Base-by-base conservation (phyloP, 495 filamentous ascomycete genomes). In the Penicillium steckii region DNA sequence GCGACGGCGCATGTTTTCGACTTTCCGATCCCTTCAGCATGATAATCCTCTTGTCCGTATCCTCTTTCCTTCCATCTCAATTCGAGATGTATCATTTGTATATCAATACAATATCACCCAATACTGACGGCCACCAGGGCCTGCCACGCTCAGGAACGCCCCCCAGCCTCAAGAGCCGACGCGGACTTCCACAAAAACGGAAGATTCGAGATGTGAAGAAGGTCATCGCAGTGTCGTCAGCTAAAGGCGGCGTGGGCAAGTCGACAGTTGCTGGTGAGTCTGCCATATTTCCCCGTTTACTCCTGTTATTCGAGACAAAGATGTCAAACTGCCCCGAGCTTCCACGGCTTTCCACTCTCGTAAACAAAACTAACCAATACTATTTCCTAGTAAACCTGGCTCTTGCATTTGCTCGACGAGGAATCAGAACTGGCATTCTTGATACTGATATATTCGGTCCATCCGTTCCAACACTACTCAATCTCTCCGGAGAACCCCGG, bases 401-500 rank as follows among this genome's bases (percentile, higher is more conserved):
- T 7, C 83, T 97, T 2, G 80, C 91, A 18, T 87, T 96, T 57
- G 90, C 91, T 2, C 84, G 87, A 38, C 81, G 80, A 27, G 92
- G 92, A 32, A 82, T 88, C 41, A 82, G 88, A 47, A 82, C 85
- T 22, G 94, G 94, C 1, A 88, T 99, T 57, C 81, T 99, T 10
- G 94, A 99, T 66, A 88, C 90, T 1, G 94, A 99, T 68, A 90
- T 99, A 64, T 97, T 96, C 67, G 95, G 95, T 0, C 95, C 94
- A 1, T 95, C 89, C 1, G 89, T 99, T 51, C 94, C 94, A 2
- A 96, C 90, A 1, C 78, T 99, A 1, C 79, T 98, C 52, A 85
- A 91, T 64, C 78, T 97, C 12, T 82, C 81, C 2, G 83, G 82
- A 21, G 81, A 91, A 66, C 89, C 90, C 9, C 74, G 82, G 23